Evolutionary conservation across 2,329 filamentous ascomycete species (phyloP).

Genomic region (Stenocarpella maydis): DNA sequence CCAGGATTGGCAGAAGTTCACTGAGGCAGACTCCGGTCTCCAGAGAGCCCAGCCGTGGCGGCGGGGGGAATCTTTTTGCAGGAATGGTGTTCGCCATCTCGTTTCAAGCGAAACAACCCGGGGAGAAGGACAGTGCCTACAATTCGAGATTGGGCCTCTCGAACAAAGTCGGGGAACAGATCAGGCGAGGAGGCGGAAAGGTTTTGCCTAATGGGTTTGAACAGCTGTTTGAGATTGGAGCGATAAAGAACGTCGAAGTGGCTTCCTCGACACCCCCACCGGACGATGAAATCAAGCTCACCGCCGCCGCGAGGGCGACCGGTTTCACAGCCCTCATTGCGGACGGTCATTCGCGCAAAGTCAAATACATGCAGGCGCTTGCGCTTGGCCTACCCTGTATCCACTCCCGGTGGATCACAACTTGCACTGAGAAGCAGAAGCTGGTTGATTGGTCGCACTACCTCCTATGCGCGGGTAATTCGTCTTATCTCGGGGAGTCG

Average conservation of each 20-base stretch:
- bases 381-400: conserved; percentile 89
- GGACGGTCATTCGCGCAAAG: conserved; percentile 83
- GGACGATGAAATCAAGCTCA: conserved; percentile 60
- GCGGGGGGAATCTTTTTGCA: conserved; percentile 63
- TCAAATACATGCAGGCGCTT: conserved; percentile 94
- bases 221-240: conserved; percentile 71
- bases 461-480: conserved; percentile 85
- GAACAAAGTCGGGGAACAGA: conserved; percentile 63
- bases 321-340: conserved; percentile 89
- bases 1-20: conserved; percentile 38
- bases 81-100: conserved; percentile 91
- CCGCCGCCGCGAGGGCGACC: conserved; percentile 57
- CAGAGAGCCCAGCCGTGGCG: conserved; percentile 26
- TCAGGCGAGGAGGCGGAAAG: conserved; percentile 75
- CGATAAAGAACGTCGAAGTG: conserved; percentile 46
- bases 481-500: conserved; percentile 77
- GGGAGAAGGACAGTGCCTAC: conserved; percentile 62
- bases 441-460: conserved; percentile 82
- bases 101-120: conserved; percentile 61
- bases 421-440: conserved; percentile 68
- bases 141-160: conserved; percentile 49
- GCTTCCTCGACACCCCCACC: conserved; percentile 41
- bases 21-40: conserved; percentile 32
- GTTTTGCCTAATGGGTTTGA: conserved; percentile 81
- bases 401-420: conserved; percentile 79